Evolutionary conservation across 2,329 filamentous ascomycete genomes (phyloP).

Genomic region (Aspergillus sp.): DNA sequence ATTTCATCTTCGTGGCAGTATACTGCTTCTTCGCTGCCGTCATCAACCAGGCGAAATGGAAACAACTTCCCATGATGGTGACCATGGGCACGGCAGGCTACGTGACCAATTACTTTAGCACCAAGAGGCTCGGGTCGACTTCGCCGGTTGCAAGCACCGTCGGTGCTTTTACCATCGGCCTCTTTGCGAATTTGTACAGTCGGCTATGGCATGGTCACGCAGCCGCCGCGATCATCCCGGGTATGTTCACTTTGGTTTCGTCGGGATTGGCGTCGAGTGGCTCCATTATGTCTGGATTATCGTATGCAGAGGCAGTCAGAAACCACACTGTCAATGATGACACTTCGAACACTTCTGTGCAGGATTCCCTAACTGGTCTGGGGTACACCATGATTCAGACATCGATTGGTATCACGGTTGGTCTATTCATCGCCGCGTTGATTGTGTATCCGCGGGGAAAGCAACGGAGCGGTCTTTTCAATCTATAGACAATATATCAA

Average conservation of each 20-base stretch:
- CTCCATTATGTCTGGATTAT: neutral
- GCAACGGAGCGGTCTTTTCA: slow-evolving; percentile 39
- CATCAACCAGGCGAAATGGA: neutral
- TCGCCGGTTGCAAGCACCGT: neutral
- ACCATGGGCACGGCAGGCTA: neutral
- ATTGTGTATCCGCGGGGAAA: slow-evolving; percentile 43
- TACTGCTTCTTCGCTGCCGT: neutral
- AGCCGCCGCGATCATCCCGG: neutral
- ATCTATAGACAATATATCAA: neutral
- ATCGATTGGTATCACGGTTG: slow-evolving; percentile 42
- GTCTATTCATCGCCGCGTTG: slow-evolving; percentile 40
- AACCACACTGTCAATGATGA: slow-evolving; percentile 6
- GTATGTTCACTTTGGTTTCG: neutral
- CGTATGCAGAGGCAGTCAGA: slow-evolving; percentile 49
- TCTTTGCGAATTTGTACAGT: neutral
- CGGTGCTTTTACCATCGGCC: neutral
- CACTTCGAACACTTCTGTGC: slow-evolving; percentile 2
- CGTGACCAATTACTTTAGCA: slow-evolving; percentile 22
- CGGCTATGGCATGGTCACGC: neutral
- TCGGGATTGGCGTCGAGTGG: neutral
- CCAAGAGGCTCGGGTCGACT: neutral
- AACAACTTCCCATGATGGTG: neutral
- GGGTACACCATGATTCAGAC: slow-evolving; percentile 44
- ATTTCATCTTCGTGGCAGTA: neutral
- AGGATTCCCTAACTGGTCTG: slow-evolving; percentile 24